Evolutionary conservation across 495 filamentous ascomycete species (phyloP), one percentile per base, ranked within the genome.

Genomic region (Lasiosphaeria hispida): DNA sequence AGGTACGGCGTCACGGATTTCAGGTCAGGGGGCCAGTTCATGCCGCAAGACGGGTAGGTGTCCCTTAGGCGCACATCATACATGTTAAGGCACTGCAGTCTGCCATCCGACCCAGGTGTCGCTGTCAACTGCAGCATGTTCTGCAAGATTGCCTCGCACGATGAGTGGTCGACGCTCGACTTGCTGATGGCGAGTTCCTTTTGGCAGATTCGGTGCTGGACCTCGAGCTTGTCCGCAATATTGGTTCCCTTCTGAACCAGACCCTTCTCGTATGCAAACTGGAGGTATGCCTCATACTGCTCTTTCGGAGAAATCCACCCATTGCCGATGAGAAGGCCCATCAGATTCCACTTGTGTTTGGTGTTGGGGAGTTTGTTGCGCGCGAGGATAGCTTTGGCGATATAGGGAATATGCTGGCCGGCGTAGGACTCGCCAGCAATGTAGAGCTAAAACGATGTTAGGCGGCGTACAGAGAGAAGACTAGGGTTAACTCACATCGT

Each of bases 361-460:
- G 64, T 66, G 11, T 56, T 60, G 7, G 66, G 66, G 4, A 64
- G 63, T 63, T 83, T 81, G 73, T 97, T 97, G 37, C 92, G 90
- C 17, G 89, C 84, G 48, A 96, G 79, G 44, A 98, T 94, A 18
- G 86, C 88, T 58, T 86, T 85, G 8, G 95, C 90, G 57, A 98
- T 92, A 69, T 98, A 96, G 11, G 94, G 94, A 53, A 98, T 98
- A 74, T 97, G 86, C 70, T 97, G 95, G 35, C 94, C 94, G 35
- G 94, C 95, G 66, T 92, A 98, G 1, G 94, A 98, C 75, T 98
- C 94, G 17, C 94, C 94, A 0, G 93, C 87, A 49, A 98, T 75
- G 70, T 97, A 98, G 30, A 98, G 75, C 94, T 97, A 53, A n/a
- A 44, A 37, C 38, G 53, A 61, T 43, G 57, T 51, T 57, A 48